Conservation (phyloP, 2,329 filamentous ascomycete species). For the Chaetomium sp. region DNA sequence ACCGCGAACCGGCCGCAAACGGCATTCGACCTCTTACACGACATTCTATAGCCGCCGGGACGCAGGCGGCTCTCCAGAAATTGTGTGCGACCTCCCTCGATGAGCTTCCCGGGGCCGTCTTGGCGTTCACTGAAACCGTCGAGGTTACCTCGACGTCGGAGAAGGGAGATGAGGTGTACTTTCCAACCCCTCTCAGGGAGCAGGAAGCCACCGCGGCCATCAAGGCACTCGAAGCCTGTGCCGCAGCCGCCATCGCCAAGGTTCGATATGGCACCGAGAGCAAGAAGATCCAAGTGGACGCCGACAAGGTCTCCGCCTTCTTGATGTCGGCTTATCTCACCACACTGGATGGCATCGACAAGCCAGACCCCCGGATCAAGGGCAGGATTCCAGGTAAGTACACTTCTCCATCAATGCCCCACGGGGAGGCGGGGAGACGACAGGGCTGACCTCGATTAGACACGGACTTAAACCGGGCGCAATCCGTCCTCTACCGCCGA, state of each 20-base stretch:
- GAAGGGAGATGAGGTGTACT: constrained; percentile 40
- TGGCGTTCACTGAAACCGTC: constrained; percentile 37
- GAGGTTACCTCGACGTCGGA: constrained; percentile 38
- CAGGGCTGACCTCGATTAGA: constrained; percentile 51
- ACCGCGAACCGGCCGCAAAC: constrained; percentile 5
- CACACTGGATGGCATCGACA: constrained; percentile 56
- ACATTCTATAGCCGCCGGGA: constrained; percentile 41
- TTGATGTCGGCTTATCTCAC: constrained; percentile 61
- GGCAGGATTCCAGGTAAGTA: constrained; percentile 40
- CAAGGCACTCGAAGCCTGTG: constrained; percentile 61
- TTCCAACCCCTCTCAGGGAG: constrained; percentile 47
- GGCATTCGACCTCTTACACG: constrained; percentile 1
- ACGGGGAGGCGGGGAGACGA: constrained; percentile 30
- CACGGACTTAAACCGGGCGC: constrained; percentile 70
- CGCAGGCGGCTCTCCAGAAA: constrained; percentile 37
- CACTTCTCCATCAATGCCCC: not conserved
- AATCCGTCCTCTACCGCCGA: constrained; percentile 70
- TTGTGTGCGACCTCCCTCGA: constrained; percentile 36
- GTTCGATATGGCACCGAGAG: constrained; percentile 49
- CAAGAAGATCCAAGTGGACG: constrained; percentile 52
- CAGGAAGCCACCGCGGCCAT: constrained; percentile 49
- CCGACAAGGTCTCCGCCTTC: constrained; percentile 57
- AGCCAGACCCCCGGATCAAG: constrained; percentile 51
- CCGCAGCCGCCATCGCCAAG: constrained; percentile 62
- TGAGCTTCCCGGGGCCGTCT: constrained; percentile 41